Conservation (phyloP, 306 rosid genomes). For the Pyrus communis region DNA sequence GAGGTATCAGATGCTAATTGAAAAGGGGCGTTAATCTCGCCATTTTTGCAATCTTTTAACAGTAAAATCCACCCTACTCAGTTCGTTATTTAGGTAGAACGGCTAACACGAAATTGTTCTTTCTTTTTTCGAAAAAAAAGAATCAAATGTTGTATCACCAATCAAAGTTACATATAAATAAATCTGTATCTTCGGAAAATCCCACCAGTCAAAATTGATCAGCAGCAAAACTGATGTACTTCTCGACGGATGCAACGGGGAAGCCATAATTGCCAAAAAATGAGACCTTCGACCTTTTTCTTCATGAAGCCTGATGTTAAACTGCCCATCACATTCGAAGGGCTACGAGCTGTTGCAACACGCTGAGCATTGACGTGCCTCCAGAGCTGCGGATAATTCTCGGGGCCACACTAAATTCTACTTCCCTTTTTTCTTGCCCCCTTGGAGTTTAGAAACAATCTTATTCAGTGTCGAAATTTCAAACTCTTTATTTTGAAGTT, state of each 20-base stretch:
- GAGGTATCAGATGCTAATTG: not conserved
- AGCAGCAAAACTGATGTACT: not conserved
- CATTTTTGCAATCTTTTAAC: not conserved
- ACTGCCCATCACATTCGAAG: not conserved
- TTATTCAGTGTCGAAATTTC: conserved; percentile 35
- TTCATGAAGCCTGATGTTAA: not conserved
- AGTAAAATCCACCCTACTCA: not conserved
- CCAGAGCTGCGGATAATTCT: not conserved
- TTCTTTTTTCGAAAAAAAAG: not conserved
- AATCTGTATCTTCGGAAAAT: not conserved
- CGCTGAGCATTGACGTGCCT: not conserved
- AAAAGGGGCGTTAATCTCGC: not conserved
- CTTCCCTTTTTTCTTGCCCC: conserved; percentile 15
- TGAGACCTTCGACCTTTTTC: not conserved
- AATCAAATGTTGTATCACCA: not conserved
- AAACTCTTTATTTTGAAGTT: conserved; percentile 41
- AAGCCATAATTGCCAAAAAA: not conserved
- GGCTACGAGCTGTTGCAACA: not conserved
- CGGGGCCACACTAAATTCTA: not conserved
- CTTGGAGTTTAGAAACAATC: conserved; percentile 19
- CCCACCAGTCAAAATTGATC: not conserved
- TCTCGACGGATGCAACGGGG: not conserved
- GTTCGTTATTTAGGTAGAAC: too few species aligned
- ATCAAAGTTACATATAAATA: not conserved
- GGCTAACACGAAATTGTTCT: not conserved